Evolutionary conservation across 345 rosid species (phyloP), one percentile per base, ranked within the genome.

Genomic region (Carallia pectinifolia): DNA sequence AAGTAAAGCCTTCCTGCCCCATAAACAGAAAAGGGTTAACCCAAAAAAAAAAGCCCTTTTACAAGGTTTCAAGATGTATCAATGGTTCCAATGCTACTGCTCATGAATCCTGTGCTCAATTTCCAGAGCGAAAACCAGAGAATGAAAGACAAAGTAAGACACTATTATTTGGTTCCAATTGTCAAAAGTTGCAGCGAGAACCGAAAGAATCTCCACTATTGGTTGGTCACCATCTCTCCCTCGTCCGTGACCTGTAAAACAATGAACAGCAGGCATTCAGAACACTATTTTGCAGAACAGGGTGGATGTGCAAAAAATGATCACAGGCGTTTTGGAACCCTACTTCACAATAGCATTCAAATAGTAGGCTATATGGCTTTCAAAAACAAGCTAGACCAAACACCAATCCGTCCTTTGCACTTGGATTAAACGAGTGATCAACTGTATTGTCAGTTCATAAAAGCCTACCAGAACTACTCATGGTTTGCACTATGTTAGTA

Each of bases 141-240:
- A 78, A 72, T 40, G 63, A 73, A 53, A 30, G 59, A 7, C 48
- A 38, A 6, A 15, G 15, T 23, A 69, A 52, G 65, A 73, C 65
- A 77, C 74, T 71, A 77, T 81, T 80, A 84, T 82, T 81, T 67
- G 73, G 71, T 59, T 74, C 79, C n/a, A 64, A 72, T 47, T 40
- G 73, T 70, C 77, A 76, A 80, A 76, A 77, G 76, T 62, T 47
- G 62, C 47, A 13, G 67, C 29, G 56, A 56, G 64, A 69, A 53
- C 69, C 47, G 10, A 59, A 73, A 18, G 60, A 77, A 75, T 74
- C 80, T 61, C 66, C 71, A 55, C 39, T 69, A 53, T 56, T 61
- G 56, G 64, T 64, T 55, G 58, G 75, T 89, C 87, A 89, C 91
- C 94, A 89, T 81, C 85, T 75, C 23, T 79, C 88, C 78, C 88